Percentiles rank a stretch among this genome's conserved stretches.
These are phyloP conservation scores for Eutrema yunnanense DNA, from an alignment of 345 rosid species.

Conservation along the genomic window DNA sequence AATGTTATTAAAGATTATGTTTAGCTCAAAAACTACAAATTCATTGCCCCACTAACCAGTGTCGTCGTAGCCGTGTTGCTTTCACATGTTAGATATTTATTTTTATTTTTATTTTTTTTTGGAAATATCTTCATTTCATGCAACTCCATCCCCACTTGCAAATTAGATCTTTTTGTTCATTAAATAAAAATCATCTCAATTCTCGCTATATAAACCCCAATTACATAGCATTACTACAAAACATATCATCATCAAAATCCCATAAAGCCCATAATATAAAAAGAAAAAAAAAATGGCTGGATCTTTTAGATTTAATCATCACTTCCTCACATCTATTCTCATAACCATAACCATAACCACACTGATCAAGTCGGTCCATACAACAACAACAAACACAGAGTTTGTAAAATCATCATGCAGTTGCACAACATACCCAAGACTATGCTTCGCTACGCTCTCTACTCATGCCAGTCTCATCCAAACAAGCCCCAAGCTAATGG, in stretches of 20 bases:
- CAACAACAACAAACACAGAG: constrained; percentile 29
- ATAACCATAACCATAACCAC: not conserved
- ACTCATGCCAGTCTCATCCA: constrained; percentile 50
- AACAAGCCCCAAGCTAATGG: constrained; percentile 62
- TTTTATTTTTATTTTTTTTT: not conserved
- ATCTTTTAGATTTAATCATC: not conserved
- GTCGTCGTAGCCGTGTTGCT: constrained; percentile 12
- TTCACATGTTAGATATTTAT: constrained; percentile 15
- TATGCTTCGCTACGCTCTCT: constrained; percentile 56
- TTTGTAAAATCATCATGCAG: constrained; percentile 60
- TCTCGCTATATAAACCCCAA: constrained; percentile 4
- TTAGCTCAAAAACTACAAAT: constrained; percentile 2
- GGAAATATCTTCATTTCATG: constrained; percentile 17
- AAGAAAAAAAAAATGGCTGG: not conserved
- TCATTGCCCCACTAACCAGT: constrained; percentile 7
- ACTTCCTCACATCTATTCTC: constrained; percentile 8
- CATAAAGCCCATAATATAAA: not conserved
- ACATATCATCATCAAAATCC: constrained; percentile 6
- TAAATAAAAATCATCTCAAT: not conserved
- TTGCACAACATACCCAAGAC: constrained; percentile 55
- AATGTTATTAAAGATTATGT: constrained; percentile 9
- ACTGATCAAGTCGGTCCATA: not conserved
- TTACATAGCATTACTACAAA: not conserved
- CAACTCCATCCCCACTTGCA: constrained; percentile 9
- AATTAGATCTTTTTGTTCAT: not conserved